phyloP scores from a whole-genome alignment of 257 asterid species.

The Solanum piurae region DNA sequence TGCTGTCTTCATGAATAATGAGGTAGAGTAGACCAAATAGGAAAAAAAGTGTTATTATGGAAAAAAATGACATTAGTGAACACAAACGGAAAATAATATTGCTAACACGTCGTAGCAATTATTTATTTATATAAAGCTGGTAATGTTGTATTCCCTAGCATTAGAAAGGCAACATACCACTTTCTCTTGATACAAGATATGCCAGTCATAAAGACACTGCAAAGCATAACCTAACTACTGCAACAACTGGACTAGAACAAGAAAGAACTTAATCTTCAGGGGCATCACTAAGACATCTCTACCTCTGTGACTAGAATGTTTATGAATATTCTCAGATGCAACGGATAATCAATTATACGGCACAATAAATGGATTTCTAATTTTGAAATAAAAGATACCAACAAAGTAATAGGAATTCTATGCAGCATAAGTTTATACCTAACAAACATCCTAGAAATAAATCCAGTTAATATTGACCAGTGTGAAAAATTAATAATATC shows the following conservation, averaged over 20 bases:
- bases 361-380: not conserved
- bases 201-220: not conserved
- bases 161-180: not conserved
- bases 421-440: not conserved
- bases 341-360: not conserved
- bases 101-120: not conserved
- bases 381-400: not conserved
- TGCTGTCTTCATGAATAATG: not conserved
- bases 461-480: not conserved
- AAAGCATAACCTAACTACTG: not conserved
- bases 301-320: not conserved
- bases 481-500: not conserved
- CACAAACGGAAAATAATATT: not conserved
- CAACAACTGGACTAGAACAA: not conserved
- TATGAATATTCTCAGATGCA: not conserved
- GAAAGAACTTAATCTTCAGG: not conserved
- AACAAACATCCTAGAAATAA: not conserved
- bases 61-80: not conserved
- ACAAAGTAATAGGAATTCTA: not conserved
- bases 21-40: not conserved
- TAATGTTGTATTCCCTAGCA: not conserved
- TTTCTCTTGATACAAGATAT: not conserved
- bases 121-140: not conserved
- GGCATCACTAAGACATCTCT: not conserved
- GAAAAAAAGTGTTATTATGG: not conserved